phyloP scores from a whole-genome alignment of 23 red algal genomes.

The Gracilaria caudata region DNA sequence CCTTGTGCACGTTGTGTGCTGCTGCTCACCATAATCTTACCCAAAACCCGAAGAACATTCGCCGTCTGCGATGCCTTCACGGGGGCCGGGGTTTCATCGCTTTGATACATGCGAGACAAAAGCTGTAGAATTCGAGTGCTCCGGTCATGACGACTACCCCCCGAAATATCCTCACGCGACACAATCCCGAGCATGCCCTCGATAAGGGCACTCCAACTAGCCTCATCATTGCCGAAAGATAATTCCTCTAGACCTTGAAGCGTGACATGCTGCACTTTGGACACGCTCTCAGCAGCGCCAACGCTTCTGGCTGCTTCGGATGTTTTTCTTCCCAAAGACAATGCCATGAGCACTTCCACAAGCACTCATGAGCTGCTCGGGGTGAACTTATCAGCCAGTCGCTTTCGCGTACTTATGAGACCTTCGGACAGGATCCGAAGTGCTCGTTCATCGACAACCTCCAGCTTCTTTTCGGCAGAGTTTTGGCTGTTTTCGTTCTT shows the following conservation, averaged over 20 bases:
- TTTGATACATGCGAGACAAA: conserved; percentile 31
- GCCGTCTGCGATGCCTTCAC: conserved; percentile 39
- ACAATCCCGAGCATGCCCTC: conserved; percentile 41
- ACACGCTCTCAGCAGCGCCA: background rate
- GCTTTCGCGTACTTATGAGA: conserved; percentile 20
- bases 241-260: conserved; percentile 38
- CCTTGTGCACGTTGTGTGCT: background rate
- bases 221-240: conserved; percentile 55
- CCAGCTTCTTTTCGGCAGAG: conserved; percentile 8
- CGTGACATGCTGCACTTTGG: conserved; percentile 57
- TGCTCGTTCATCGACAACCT: conserved; percentile 68
- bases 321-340: conserved; percentile 5
- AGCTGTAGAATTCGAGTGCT: conserved; percentile 21
- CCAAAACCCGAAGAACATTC: conserved; percentile 35
- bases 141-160: conserved; percentile 5
- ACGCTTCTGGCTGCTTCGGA: background rate
- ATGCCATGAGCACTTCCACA: conserved; percentile 26
- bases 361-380: conserved; percentile 41
- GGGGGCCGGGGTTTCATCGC: conserved; percentile 27
- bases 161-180: conserved; percentile 5
- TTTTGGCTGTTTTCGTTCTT: background rate
- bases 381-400: conserved; percentile 46
- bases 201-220: conserved; percentile 57
- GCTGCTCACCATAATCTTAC: conserved; percentile 49
- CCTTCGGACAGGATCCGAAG: conserved; percentile 51